These are phyloP conservation scores for Tolypocladium pustulatum DNA, from an alignment of 2,329 filamentous ascomycete species.

Conservation along the genomic window DNA sequence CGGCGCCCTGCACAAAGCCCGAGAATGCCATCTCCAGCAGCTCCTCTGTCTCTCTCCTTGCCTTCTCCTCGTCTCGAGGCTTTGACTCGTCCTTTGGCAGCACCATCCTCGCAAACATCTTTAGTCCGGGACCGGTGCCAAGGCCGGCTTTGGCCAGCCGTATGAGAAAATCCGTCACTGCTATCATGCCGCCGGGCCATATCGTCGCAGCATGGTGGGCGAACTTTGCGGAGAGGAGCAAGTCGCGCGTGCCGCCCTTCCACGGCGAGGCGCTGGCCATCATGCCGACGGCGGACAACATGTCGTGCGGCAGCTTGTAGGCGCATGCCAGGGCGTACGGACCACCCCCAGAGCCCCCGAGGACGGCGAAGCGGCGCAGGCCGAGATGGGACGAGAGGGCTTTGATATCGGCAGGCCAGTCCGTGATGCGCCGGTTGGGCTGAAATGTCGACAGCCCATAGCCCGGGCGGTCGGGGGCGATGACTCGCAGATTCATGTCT, in stretches of 20 bases:
- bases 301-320: constrained; percentile 14
- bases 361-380: constrained; percentile 17
- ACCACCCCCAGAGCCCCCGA: constrained; percentile 24
- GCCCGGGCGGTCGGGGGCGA: constrained; percentile 30
- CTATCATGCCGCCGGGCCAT: background rate
- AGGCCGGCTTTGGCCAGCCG: background rate
- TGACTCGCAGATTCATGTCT: constrained; percentile 17
- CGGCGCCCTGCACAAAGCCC: constrained; percentile 16
- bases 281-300: constrained; percentile 24
- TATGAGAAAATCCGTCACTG: background rate
- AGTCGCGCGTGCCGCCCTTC: constrained; percentile 18
- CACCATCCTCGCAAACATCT: background rate
- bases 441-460: constrained; percentile 28
- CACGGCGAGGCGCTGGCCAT: constrained; percentile 24
- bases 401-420: constrained; percentile 23
- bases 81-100: background rate
- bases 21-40: constrained; percentile 14
- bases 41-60: constrained; percentile 14
- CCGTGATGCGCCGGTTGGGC: constrained; percentile 17
- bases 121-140: background rate
- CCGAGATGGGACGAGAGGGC: constrained; percentile 9
- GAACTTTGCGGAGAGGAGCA: constrained; percentile 9
- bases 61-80: constrained; percentile 6
- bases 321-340: constrained; percentile 26
- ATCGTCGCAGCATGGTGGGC: constrained; percentile 9